Evolutionary conservation across 2,329 filamentous ascomycete species (phyloP), one percentile per base, ranked within the genome.

Genomic region (Purpureocillium lavendulum): DNA sequence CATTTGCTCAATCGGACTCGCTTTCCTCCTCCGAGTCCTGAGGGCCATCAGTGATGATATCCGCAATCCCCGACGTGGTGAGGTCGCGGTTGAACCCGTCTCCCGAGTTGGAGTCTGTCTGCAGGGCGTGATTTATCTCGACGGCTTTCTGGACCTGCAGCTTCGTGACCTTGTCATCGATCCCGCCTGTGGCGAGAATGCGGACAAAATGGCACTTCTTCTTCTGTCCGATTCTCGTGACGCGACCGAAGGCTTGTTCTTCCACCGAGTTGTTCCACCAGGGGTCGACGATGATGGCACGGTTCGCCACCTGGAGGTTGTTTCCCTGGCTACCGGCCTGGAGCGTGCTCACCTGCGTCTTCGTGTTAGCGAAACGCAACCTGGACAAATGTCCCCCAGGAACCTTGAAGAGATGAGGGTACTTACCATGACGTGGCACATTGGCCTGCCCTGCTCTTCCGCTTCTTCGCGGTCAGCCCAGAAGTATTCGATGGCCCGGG

Each of bases 201-300:
- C 77, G 68, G 1, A 75, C 67, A 41, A 84, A 70, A 10, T 75
- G 62, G 0, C 80, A 80, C 28, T 75, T 61, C 32, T 80, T 73
- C 0, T 52, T 45, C 45, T 90, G 84, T 0, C 82, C 82, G 3
- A 80, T 77, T 5, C 84, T 70, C 48, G 73, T 74, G 0, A 86
- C 73, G 0, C 84, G 72, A 2, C 62, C 62, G 30, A 70, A 70
- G 0, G 75, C 80, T 49, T 87, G 83, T n/a, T 77, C 61, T 47
- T 87, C 80, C 0, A 67, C 56, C 0, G 69, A 64, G 1, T 57
- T 57, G 41, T 86, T 85, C 76, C 77, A 87, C 73, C 74, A 80
- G 0, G 65, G 58, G 26, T 80, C 75, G 0, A 74, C 38, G 0
- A 73, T 58, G 15, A 80, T 75, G 16, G 76, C 70, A 4, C 73